Evolutionary conservation across 192 early-diverging fungal genomes (phyloP).

Genomic region (Podila minutissima): DNA sequence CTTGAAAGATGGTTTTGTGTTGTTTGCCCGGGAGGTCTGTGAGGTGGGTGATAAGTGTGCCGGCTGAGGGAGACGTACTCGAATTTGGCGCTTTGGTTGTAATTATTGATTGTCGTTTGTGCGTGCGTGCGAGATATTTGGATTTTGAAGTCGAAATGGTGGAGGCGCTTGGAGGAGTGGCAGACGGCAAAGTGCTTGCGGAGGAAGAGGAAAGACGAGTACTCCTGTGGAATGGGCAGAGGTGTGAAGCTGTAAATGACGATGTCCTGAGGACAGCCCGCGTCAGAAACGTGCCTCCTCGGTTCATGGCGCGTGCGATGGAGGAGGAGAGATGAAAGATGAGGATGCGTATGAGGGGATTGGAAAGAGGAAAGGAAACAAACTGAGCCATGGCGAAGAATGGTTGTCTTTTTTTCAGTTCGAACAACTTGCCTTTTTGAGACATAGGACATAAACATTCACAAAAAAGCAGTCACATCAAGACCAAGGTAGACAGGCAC

Average conservation of each 20-base stretch:
- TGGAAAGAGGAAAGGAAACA: neutral
- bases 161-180: neutral
- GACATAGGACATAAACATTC: neutral
- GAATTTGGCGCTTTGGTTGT: neutral
- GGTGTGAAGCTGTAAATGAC: no score
- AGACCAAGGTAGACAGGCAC: no score
- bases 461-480: neutral
- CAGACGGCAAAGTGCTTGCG: neutral
- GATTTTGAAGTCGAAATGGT: neutral
- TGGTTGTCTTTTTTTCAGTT: neutral
- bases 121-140: neutral
- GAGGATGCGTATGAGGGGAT: neutral
- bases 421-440: constrained; percentile 2
- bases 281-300: neutral
- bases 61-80: neutral
- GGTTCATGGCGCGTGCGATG: neutral
- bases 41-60: constrained; percentile 9
- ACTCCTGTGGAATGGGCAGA: no score
- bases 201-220: no score
- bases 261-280: neutral
- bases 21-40: constrained; percentile 10
- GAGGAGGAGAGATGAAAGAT: neutral
- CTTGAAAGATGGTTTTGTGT: neutral
- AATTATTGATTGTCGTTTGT: neutral
- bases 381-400: neutral